Evolutionary conservation across 495 filamentous ascomycete species (phyloP).

Genomic region (Aspergillus sclerotioniger): DNA sequence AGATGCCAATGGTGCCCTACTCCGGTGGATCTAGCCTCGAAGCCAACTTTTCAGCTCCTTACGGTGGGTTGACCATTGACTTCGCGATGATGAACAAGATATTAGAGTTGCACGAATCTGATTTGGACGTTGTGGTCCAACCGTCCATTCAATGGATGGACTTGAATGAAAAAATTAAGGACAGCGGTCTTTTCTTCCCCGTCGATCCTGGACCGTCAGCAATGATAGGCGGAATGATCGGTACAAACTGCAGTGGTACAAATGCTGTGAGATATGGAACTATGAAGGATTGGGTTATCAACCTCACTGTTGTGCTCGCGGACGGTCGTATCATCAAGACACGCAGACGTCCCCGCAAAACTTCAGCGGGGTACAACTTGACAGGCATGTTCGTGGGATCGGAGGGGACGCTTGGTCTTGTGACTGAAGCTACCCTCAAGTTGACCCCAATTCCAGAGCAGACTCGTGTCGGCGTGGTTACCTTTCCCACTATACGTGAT

Average conservation of each 20-base stretch:
- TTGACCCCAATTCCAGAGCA: slow-evolving; percentile 74
- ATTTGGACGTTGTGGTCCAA: slow-evolving; percentile 92
- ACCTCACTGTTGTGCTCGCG: slow-evolving; percentile 85
- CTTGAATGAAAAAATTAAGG: slow-evolving; percentile 74
- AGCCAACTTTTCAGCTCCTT: slow-evolving; percentile 82
- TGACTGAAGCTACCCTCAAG: slow-evolving; percentile 85
- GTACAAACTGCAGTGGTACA: slow-evolving; percentile 89
- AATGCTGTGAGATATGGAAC: slow-evolving; percentile 94
- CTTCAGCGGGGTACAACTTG: slow-evolving; percentile 82
- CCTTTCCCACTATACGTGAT: slow-evolving; percentile 72
- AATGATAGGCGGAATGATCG: slow-evolving; percentile 95
- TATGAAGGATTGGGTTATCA: slow-evolving; percentile 95
- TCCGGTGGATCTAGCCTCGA: slow-evolving; percentile 87
- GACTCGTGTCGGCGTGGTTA: slow-evolving; percentile 79
- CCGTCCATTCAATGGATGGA: slow-evolving; percentile 90
- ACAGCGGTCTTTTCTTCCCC: slow-evolving; percentile 82
- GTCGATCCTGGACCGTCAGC: slow-evolving; percentile 70
- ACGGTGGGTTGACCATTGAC: slow-evolving; percentile 84
- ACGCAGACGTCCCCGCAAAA: slow-evolving; percentile 59
- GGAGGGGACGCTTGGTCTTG: slow-evolving; percentile 88
- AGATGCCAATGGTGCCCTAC: slow-evolving; percentile 80
- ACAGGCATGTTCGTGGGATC: slow-evolving; percentile 83
- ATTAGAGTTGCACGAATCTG: slow-evolving; percentile 72
- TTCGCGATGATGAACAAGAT: slow-evolving; percentile 86
- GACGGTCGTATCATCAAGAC: slow-evolving; percentile 94